These are phyloP conservation scores for Penicillium canariense DNA, from an alignment of 495 filamentous ascomycete species.

Conservation along the genomic window DNA sequence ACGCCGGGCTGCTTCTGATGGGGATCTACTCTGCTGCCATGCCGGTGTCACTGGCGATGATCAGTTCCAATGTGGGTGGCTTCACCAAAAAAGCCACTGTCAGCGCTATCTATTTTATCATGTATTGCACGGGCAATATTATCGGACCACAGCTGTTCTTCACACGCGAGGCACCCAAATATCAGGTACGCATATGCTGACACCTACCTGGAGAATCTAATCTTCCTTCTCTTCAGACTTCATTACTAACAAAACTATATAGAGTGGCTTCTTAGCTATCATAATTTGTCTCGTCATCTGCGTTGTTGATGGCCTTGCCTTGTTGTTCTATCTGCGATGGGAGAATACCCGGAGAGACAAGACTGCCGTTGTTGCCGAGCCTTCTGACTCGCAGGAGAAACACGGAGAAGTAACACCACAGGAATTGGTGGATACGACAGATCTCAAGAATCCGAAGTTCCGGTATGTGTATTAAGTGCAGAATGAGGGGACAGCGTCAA, in stretches of 20 bases:
- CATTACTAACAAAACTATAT: neutral
- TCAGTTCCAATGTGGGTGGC: conserved; percentile 33
- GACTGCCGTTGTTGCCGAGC: neutral
- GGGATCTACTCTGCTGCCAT: conserved; percentile 22
- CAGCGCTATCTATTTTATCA: conserved; percentile 29
- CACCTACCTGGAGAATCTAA: neutral
- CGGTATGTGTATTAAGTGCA: conserved; percentile 13
- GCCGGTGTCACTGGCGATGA: conserved; percentile 28
- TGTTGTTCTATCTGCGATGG: conserved; percentile 21
- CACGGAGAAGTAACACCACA: neutral
- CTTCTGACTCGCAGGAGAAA: conserved; percentile 4
- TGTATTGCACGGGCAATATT: conserved; percentile 47
- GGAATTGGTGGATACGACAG: conserved; percentile 11
- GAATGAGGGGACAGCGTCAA: no score
- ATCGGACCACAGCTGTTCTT: conserved; percentile 31
- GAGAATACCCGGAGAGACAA: conserved; percentile 16
- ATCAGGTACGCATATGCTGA: conserved; percentile 12
- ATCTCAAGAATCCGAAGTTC: conserved; percentile 16
- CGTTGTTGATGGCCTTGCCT: conserved; percentile 7
- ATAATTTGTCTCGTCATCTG: conserved; percentile 20
- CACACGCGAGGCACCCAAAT: conserved; percentile 23
- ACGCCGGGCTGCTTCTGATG: conserved; percentile 26
- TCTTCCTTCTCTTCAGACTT: neutral
- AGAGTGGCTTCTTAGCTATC: conserved; percentile 24
- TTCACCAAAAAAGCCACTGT: conserved; percentile 32